Percentiles rank a stretch among this genome's conserved stretches.
Conservation (phyloP, 805 yeast genomes). For the Yarrowia bubula region DNA sequence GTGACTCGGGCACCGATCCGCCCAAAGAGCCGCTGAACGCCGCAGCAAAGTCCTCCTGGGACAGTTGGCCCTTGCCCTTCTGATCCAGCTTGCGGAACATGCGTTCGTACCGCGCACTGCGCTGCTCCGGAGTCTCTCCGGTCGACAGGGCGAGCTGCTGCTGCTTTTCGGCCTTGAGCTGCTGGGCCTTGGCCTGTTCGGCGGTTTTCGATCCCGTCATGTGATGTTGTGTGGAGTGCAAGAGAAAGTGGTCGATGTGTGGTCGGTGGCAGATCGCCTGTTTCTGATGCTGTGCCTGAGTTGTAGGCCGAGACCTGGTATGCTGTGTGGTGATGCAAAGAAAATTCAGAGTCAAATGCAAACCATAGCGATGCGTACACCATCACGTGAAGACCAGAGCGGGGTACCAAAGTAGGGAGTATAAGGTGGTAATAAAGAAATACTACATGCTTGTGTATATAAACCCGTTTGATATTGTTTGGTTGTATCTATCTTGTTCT, state of each 20-base stretch:
- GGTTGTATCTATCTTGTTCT: no score
- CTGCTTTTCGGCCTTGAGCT: conserved; percentile 13
- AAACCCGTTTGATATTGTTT: no score
- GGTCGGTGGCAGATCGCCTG: no score
- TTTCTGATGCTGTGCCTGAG: no score
- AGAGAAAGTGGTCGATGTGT: no score
- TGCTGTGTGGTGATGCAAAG: conserved; percentile 19
- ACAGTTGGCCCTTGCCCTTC: conserved; percentile 7
- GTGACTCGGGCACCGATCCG: conserved; percentile 14
- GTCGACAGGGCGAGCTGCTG: conserved; percentile 20
- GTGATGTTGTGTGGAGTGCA: not conserved
- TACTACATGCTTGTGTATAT: no score
- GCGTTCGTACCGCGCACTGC: conserved; percentile 15
- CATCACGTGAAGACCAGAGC: no score
- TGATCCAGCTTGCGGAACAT: conserved; percentile 17
- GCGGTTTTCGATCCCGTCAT: not conserved
- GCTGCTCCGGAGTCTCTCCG: conserved; percentile 15
- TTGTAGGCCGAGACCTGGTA: not conserved
- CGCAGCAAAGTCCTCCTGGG: conserved; percentile 11
- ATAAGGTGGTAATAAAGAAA: not conserved
- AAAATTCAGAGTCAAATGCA: conserved; percentile 17
- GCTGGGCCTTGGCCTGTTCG: conserved; percentile 15
- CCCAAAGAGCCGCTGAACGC: conserved; percentile 17
- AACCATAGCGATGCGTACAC: not conserved
- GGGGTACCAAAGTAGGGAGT: no score